Conservation (phyloP, 2,329 filamentous ascomycete genomes). For the Alternaria triticina region DNA sequence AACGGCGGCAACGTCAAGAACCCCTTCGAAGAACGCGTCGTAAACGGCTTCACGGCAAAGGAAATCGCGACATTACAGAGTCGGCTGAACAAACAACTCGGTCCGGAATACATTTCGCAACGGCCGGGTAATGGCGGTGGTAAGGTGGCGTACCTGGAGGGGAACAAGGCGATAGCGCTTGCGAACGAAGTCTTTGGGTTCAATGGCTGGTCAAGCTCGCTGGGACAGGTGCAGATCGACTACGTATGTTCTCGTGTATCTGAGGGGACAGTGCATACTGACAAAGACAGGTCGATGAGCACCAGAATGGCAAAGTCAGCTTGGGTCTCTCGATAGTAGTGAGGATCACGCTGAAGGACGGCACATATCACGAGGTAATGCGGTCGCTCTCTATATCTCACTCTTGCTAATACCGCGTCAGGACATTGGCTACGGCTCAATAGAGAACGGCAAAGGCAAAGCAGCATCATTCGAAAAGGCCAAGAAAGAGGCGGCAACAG, state of each 20-base stretch:
- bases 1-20: slow-evolving; percentile 60
- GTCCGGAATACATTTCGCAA: slow-evolving; percentile 93
- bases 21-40: slow-evolving; percentile 79
- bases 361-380: slow-evolving; percentile 84
- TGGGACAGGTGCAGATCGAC: slow-evolving; percentile 92
- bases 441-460: slow-evolving; percentile 95
- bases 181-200: slow-evolving; percentile 97
- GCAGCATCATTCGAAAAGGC: slow-evolving; percentile 97
- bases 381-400: background rate
- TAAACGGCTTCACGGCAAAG: slow-evolving; percentile 84
- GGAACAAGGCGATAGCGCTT: slow-evolving; percentile 93
- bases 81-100: slow-evolving; percentile 88
- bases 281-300: slow-evolving; percentile 72
- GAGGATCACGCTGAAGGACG: slow-evolving; percentile 86
- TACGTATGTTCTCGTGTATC: slow-evolving; percentile 64
- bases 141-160: slow-evolving; percentile 92
- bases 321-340: slow-evolving; percentile 90
- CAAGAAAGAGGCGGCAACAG: slow-evolving; percentile 97
- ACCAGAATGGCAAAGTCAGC: slow-evolving; percentile 77
- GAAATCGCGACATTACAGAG: slow-evolving; percentile 88
- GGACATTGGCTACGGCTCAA: slow-evolving; percentile 95
- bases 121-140: slow-evolving; percentile 81
- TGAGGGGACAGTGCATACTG: slow-evolving; percentile 4
- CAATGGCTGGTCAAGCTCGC: slow-evolving; percentile 97
- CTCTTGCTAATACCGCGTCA: slow-evolving; percentile 35